These are phyloP conservation scores for Aspergillus uvarum DNA, from an alignment of 2,329 filamentous ascomycete species.

Conservation along the genomic window DNA sequence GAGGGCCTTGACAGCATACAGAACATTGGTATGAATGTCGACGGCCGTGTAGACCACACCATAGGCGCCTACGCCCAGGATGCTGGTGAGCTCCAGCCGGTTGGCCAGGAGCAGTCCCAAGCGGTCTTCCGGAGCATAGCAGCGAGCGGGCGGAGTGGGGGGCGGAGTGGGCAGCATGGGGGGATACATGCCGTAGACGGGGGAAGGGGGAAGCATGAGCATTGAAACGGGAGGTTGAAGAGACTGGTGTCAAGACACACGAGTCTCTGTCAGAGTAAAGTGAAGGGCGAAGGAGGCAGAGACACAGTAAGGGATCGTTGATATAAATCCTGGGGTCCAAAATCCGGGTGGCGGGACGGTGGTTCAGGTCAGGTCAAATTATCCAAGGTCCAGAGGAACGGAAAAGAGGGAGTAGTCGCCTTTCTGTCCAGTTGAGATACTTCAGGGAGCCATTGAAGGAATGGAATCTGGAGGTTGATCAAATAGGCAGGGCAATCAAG, in stretches of 20 bases:
- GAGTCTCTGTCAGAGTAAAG: constrained; percentile 8
- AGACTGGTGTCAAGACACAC: constrained; percentile 1
- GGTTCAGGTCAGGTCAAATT: background rate
- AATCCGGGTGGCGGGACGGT: constrained; percentile 9
- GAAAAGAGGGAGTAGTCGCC: constrained; percentile 11
- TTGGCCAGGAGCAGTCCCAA: constrained; percentile 81
- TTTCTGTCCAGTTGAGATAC: constrained; percentile 5
- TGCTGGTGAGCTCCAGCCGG: constrained; percentile 76
- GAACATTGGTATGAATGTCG: constrained; percentile 75
- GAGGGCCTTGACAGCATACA: constrained; percentile 94
- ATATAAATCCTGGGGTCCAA: constrained; percentile 19
- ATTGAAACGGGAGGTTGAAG: constrained; percentile 1
- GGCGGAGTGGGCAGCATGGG: constrained; percentile 49
- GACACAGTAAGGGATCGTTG: constrained; percentile 8
- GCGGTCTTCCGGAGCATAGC: constrained; percentile 74
- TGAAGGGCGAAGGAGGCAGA: constrained; percentile 10
- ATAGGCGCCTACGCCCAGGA: constrained; percentile 92
- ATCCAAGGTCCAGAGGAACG: constrained; percentile 9
- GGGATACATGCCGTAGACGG: constrained; percentile 41
- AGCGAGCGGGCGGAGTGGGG: constrained; percentile 49
- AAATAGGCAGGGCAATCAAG: constrained; percentile 11
- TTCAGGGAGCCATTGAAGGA: constrained; percentile 26
- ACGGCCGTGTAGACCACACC: constrained; percentile 91
- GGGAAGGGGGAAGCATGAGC: constrained; percentile 22
- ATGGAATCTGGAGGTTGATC: constrained; percentile 15